These are phyloP conservation scores for Picea engelmannii DNA, from an alignment of 83 land plant species.

Conservation along the genomic window DNA sequence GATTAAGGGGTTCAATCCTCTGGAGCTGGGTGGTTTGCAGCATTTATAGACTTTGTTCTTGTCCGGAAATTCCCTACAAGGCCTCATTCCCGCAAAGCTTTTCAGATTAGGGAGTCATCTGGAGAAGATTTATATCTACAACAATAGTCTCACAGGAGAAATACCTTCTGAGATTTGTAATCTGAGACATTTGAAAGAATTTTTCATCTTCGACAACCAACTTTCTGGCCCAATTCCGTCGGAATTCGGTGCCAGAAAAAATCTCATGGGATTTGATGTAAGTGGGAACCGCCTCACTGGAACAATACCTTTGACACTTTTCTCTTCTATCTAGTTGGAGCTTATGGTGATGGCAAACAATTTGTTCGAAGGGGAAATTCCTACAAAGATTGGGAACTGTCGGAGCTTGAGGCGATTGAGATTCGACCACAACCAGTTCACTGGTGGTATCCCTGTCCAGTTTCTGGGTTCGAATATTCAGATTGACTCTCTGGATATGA, in stretches of 20 bases:
- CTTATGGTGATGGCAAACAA: no score
- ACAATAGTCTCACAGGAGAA: conserved; percentile 57
- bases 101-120: conserved; percentile 42
- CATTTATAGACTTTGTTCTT: no score
- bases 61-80: conserved; percentile 18
- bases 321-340: no score
- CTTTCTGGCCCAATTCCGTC: conserved; percentile 57
- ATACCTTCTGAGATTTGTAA: conserved; percentile 50
- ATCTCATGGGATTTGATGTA: conserved; percentile 43
- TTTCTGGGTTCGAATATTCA: no score
- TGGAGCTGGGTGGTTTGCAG: neutral
- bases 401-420: no score
- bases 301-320: no score
- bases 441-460: no score
- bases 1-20: conserved; percentile 61
- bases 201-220: conserved; percentile 41
- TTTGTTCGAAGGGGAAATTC: no score
- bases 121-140: conserved; percentile 17
- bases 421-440: no score
- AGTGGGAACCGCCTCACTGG: conserved; percentile 42
- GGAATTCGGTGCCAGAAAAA: conserved; percentile 43
- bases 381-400: no score
- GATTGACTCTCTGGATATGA: no score
- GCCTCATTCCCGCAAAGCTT: conserved; percentile 55
- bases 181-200: conserved; percentile 27